Base-by-base conservation (phyloP, 1,139 yeast genomes). In the Hemisphaericaspora xylofermentans region DNA sequence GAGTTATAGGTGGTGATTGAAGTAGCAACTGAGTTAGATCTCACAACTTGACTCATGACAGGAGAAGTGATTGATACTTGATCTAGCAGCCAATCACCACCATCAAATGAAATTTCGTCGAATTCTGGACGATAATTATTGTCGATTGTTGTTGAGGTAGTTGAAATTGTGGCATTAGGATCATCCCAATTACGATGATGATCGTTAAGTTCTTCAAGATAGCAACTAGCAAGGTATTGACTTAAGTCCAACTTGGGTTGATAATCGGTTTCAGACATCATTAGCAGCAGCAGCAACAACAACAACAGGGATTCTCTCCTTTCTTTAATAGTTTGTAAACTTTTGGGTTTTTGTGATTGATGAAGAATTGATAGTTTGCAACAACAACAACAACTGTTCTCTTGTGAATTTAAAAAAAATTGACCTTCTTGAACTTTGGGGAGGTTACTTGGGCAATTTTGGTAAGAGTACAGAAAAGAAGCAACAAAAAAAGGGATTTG, bases 21-120 rank as follows among this genome's bases (percentile, higher is more conserved):
- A 4, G 41, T 38, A 13, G 43, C 28, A 6, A 38, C 38, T 10
- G 43, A 41, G 33, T 39, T 39, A 13, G 42, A 31, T 19, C 27
- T 35, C 7, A 33, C 26, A 9, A 6, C 14, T 7, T 33, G 35
- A 33, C 35, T 33, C 26, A 24, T 33, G 4, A 33, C 13, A 12
- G 19, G 15, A 2, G 35, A 33, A 12, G 28, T 33, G 9, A 24
- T 33, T 4, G 35, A 33, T 9, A 19, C 27, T 16, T 33, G 27
- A 9, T 33, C 35, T 6, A 33, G 12, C 2, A 8, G 18, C 35
- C 35, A 33, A 2, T 21, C 35, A 12, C 26, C 7, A 6, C 35
- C 16, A 9, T 24, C 35, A 16, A 29, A 16, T 17, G 33, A 9
- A 4, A 17, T 16, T 8, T 29, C 33, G 8, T 29, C 33, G n/a